Base-by-base conservation (phyloP, 2,329 filamentous ascomycete species). In the Arthrobotrys sphaeroides region DNA sequence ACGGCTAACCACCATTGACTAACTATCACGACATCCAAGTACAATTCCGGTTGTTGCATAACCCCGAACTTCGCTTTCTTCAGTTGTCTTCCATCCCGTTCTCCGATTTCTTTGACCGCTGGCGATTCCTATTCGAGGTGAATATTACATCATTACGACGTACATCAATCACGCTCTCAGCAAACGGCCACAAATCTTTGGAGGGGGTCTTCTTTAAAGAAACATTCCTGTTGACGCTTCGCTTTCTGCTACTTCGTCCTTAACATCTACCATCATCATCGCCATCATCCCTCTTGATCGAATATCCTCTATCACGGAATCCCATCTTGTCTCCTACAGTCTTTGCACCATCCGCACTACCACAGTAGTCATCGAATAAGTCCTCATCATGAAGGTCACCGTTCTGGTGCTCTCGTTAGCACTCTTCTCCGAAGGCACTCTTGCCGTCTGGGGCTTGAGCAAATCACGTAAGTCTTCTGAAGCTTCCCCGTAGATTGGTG, bases 101-200 rank as follows among this genome's bases (percentile, higher is more conserved):
- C 66, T 70, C 62, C 62, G 55, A 53, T 33, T 53, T 53, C 66
- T 70, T 70, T 70, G 55, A 53, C 42, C 26, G 40, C 51, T 64
- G 13, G 38, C 64, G 72, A 69, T 75, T 75, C 72, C 70, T 69
- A 75, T 75, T 75, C 64, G 72, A 75, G 72, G 45, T 60, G 47
- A 57, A 75, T 69, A 75, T 75, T 75, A 75, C 72, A 75, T 75
- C 72, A 75, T 75, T 45, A 64, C 72, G 72, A 75, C 72, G 72
- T 68, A 75, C 42, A 69, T 69, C 22, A 59, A 62, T 60, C 55
- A 69, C 40, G n/a, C 22, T 31, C 20, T 28, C 45, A 64, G 38
- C 49, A 47, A 36, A 62, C 61, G 4, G 51, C 40, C 49, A 31
- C 22, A 20, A 5, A 0, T 22, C 10, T 26, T 28, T 24, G 12